Conservation (phyloP, 1,284 basidiomycete species). For the Lignosus rhinocerotis region DNA sequence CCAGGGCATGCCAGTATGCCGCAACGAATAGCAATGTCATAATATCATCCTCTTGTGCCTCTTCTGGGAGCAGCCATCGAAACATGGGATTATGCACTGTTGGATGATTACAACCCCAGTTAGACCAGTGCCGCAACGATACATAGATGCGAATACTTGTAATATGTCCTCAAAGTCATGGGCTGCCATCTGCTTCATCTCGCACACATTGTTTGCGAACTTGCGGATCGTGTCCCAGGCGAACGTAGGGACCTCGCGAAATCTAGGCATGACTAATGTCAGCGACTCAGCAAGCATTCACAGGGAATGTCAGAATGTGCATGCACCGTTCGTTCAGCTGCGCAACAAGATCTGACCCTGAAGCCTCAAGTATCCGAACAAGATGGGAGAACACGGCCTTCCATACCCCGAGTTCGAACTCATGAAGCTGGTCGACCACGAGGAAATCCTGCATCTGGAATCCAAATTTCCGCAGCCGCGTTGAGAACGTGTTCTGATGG, state of each 20-base stretch:
- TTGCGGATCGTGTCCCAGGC: conserved; percentile 26
- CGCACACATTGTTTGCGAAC: conserved; percentile 26
- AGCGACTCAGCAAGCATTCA: too few relatives aligned
- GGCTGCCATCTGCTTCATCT: conserved; percentile 32
- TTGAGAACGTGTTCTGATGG: conserved; percentile 11
- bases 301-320: too few relatives aligned
- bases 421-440: conserved; percentile 37
- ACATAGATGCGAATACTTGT: conserved; percentile 28
- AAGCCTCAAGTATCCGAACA: conserved; percentile 32
- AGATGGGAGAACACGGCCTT: conserved; percentile 37
- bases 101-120: too few relatives aligned
- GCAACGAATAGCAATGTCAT: too few relatives aligned
- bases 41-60: too few relatives aligned
- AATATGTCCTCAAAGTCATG: conserved; percentile 32
- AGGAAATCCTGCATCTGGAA: conserved; percentile 32
- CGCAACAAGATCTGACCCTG: neutral
- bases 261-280: too few relatives aligned
- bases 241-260: conserved; percentile 26
- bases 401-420: conserved; percentile 40
- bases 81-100: too few relatives aligned
- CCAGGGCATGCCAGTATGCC: too few relatives aligned
- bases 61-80: too few relatives aligned
- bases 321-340: too few relatives aligned
- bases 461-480: neutral
- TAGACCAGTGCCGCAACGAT: too few relatives aligned